phyloP scores from a whole-genome alignment of 805 yeast genomes.

The Candida nanaspora region DNA sequence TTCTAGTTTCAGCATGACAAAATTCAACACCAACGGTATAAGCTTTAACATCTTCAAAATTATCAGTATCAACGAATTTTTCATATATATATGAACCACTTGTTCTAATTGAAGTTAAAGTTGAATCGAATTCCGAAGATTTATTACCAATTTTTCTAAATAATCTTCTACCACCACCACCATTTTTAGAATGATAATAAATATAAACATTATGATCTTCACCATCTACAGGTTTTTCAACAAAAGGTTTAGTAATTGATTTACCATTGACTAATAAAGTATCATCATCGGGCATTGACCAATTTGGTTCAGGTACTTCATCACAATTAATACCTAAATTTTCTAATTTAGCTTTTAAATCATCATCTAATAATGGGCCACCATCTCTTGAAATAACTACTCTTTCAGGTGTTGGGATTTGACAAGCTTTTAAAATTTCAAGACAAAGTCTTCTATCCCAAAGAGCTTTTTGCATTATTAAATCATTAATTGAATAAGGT shows the following conservation, averaged over 20 bases:
- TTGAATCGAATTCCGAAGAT: conserved; percentile 91
- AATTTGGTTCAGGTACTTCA: conserved; percentile 57
- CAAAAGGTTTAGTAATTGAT: conserved; percentile 79
- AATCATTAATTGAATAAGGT: conserved; percentile 84
- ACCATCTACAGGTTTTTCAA: conserved; percentile 98
- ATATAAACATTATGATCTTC: conserved; percentile 96
- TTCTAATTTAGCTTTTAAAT: conserved; percentile 51
- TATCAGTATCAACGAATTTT: conserved; percentile 94
- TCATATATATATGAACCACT: conserved; percentile 91
- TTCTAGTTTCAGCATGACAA: conserved; percentile 98
- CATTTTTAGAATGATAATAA: conserved; percentile 79
- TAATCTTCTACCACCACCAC: conserved; percentile 95
- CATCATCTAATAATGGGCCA: conserved; percentile 80
- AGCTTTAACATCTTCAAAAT: conserved; percentile 97
- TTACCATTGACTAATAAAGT: conserved; percentile 71
- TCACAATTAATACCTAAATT: conserved; percentile 51
- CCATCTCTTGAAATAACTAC: conserved; percentile 93
- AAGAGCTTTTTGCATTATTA: conserved; percentile 84
- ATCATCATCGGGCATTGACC: conserved; percentile 88
- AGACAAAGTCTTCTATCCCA: conserved; percentile 96
- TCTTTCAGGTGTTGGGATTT: conserved; percentile 87
- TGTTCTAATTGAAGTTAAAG: conserved; percentile 65
- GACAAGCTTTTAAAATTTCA: conserved; percentile 64
- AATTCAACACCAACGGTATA: conserved; percentile 88
- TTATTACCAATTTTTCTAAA: conserved; percentile 96